Evolutionary conservation across 2,329 filamentous ascomycete species (phyloP).

Genomic region (Tympanopsis confertula): DNA sequence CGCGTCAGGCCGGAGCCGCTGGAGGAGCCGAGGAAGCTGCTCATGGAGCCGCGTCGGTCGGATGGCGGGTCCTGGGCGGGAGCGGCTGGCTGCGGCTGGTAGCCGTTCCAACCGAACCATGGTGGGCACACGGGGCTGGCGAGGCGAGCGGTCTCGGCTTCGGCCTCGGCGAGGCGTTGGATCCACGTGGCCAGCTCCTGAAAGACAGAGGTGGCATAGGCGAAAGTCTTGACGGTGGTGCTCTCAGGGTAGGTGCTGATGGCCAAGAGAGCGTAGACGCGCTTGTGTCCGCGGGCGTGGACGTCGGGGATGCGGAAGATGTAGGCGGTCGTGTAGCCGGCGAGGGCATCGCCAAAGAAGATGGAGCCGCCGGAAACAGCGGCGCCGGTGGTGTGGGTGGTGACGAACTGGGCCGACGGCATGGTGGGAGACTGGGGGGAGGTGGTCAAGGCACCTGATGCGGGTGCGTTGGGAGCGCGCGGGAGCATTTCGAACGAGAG

Average conservation of each 20-base stretch:
- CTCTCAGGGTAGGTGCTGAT: conserved; percentile 55
- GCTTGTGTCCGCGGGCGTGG: conserved; percentile 54
- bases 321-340: conserved; percentile 59
- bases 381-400: conserved; percentile 38
- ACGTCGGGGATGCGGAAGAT: conserved; percentile 60
- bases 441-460: conserved; percentile 23
- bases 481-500: conserved; percentile 57
- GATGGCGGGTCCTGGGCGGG: conserved; percentile 16
- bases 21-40: conserved; percentile 44
- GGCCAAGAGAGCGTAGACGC: conserved; percentile 58
- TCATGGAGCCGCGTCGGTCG: conserved; percentile 24
- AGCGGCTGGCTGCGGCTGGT: conserved; percentile 13
- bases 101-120: conserved; percentile 1
- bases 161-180: conserved; percentile 49
- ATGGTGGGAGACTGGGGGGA: conserved; percentile 12
- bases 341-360: conserved; percentile 54
- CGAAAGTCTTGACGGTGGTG: conserved; percentile 54
- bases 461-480: conserved; percentile 31
- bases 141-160: conserved; percentile 44
- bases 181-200: conserved; percentile 56
- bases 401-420: conserved; percentile 28
- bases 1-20: conserved; percentile 39
- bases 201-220: conserved; percentile 49
- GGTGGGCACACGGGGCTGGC: conserved; percentile 16
- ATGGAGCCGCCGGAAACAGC: conserved; percentile 53